Conservation (phyloP, 192 early-diverging fungal genomes). For the Coemansia guatemalensis region DNA sequence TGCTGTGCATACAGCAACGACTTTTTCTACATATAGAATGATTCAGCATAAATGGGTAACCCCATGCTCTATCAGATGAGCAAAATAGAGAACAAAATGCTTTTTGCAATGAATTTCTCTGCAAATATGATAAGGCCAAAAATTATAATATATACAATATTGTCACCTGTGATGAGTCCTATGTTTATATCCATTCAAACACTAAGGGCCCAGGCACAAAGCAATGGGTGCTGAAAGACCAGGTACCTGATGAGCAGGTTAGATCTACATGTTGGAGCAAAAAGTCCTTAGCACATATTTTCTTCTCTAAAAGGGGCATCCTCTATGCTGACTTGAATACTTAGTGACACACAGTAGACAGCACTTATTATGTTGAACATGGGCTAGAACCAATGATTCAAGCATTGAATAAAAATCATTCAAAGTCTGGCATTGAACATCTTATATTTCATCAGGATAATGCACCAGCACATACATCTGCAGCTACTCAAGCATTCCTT, state of each 20-base stretch:
- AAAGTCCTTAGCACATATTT: not conserved
- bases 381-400: not conserved
- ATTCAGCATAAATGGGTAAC: not conserved
- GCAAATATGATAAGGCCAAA: not conserved
- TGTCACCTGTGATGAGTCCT: not conserved
- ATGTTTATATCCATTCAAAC: not conserved
- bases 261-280: not conserved
- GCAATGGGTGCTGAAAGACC: not conserved
- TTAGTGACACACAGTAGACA: not conserved
- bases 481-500: not conserved
- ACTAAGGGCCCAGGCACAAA: not conserved
- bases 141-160: not conserved
- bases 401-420: not conserved
- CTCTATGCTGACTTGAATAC: not conserved
- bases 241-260: not conserved
- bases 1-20: no score
- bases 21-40: no score
- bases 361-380: not conserved
- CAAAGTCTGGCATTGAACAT: not conserved
- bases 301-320: not conserved
- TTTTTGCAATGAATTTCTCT: slow-evolving; percentile 5
- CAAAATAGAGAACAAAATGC: not conserved
- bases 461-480: not conserved
- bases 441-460: not conserved
- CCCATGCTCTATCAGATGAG: not conserved